phyloP scores from a whole-genome alignment of 2,329 filamentous ascomycete species.

The Cercospora citrullina region DNA sequence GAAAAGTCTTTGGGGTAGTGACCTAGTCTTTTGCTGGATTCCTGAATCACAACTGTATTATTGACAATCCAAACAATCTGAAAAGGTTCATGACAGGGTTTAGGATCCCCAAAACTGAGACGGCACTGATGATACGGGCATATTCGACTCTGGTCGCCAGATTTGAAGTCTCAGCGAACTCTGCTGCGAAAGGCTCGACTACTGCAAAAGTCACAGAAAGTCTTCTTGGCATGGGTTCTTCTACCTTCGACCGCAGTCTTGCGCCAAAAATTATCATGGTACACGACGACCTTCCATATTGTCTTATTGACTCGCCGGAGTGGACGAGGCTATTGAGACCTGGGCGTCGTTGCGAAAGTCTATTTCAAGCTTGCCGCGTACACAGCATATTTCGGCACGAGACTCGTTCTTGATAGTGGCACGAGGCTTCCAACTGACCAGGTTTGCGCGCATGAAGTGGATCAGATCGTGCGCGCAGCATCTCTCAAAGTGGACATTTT shows the following conservation, averaged over 20 bases:
- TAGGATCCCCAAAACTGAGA: not conserved
- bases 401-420: not conserved
- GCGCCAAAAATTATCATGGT: not conserved
- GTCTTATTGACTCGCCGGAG: not conserved
- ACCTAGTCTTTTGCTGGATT: not conserved
- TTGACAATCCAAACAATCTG: not conserved
- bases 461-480: not conserved
- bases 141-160: not conserved
- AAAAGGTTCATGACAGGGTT: not conserved
- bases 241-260: not conserved
- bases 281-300: not conserved
- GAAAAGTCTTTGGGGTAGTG: slow-evolving; percentile 26
- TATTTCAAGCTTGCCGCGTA: not conserved
- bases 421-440: not conserved
- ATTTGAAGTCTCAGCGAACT: not conserved
- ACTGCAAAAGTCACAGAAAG: not conserved
- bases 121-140: not conserved
- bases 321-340: not conserved
- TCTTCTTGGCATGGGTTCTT: not conserved
- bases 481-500: not conserved
- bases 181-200: not conserved
- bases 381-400: not conserved
- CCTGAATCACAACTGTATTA: not conserved
- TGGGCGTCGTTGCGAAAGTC: not conserved
- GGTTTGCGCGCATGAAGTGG: not conserved